Percentiles rank a stretch among this genome's conserved stretches.
Conservation (phyloP, 1,139 yeast genomes). For the Saccharomyces hybrid region DNA sequence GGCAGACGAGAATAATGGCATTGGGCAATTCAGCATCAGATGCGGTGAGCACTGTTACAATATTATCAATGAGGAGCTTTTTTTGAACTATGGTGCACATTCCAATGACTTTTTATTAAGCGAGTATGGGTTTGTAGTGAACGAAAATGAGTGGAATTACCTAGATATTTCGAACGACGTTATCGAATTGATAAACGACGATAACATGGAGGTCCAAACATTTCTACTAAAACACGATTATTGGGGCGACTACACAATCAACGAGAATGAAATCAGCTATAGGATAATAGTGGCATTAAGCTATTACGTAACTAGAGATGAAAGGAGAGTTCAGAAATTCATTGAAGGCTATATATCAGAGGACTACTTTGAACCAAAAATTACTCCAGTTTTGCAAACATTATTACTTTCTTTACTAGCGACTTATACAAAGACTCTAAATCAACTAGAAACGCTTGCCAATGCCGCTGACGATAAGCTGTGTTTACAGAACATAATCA, state of each 20-base stretch:
- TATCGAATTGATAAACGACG: constrained; percentile 31
- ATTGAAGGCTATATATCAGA: constrained; percentile 27
- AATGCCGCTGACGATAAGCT: constrained; percentile 6
- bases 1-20: constrained; percentile 4
- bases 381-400: constrained; percentile 2
- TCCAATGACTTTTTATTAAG: constrained; percentile 69
- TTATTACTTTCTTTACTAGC: constrained; percentile 17
- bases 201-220: constrained; percentile 33
- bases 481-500: constrained; percentile 12
- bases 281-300: constrained; percentile 73
- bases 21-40: constrained; percentile 23
- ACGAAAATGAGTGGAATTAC: constrained; percentile 57
- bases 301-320: constrained; percentile 19
- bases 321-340: constrained; percentile 21
- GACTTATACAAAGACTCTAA: constrained; percentile 23
- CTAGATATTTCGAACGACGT: constrained; percentile 51
- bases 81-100: constrained; percentile 80
- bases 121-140: constrained; percentile 76
- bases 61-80: constrained; percentile 48
- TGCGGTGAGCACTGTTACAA: constrained; percentile 30
- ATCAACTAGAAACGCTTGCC: constrained; percentile 11
- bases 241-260: constrained; percentile 66
- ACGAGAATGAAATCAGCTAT: constrained; percentile 49
- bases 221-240: constrained; percentile 51
- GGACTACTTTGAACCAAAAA: constrained; percentile 20